A percentile compares a stretch with the other conserved stretches of the same genome.
phyloP scores from a whole-genome alignment of 805 yeast species.

The Kodamaea sagamina region DNA sequence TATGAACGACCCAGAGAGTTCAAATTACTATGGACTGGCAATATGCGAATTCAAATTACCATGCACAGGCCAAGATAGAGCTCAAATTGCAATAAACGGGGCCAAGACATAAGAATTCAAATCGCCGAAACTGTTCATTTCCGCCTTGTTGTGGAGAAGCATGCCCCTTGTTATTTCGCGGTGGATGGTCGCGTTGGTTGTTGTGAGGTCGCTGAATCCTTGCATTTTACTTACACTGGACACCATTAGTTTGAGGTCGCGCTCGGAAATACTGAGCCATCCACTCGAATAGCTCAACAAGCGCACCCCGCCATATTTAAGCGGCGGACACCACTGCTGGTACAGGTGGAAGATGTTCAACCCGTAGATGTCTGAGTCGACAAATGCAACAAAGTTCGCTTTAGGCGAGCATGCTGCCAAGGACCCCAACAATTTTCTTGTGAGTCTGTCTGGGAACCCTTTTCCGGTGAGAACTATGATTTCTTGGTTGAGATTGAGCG shows the following conservation, averaged over 20 bases:
- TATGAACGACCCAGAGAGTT: too few species aligned
- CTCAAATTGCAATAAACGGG: too few species aligned
- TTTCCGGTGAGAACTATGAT: constrained; percentile 55
- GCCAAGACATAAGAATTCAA: constrained; percentile 3
- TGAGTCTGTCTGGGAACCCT: constrained; percentile 65
- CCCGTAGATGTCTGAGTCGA: constrained; percentile 71
- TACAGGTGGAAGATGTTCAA: constrained; percentile 49
- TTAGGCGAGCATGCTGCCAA: constrained; percentile 20
- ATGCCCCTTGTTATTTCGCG: constrained; percentile 57
- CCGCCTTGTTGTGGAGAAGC: constrained; percentile 53
- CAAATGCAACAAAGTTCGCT: constrained; percentile 47
- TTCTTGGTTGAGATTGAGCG: not conserved
- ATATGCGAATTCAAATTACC: too few species aligned
- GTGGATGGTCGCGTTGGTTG: constrained; percentile 19
- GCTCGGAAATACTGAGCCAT: constrained; percentile 22
- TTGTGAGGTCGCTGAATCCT: constrained; percentile 2
- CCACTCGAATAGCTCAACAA: constrained; percentile 36
- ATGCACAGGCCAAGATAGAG: too few species aligned
- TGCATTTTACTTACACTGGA: constrained; percentile 13
- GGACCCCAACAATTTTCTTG: constrained; percentile 42
- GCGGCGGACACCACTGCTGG: constrained; percentile 16
- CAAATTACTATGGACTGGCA: too few species aligned
- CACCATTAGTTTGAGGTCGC: constrained; percentile 24
- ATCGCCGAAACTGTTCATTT: constrained; percentile 44
- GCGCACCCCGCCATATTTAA: constrained; percentile 42